A percentile compares a stretch with the other conserved stretches of the same genome.
These are phyloP conservation scores for Limnanthes douglasii DNA, from an alignment of 345 rosid species.

Conservation along the genomic window DNA sequence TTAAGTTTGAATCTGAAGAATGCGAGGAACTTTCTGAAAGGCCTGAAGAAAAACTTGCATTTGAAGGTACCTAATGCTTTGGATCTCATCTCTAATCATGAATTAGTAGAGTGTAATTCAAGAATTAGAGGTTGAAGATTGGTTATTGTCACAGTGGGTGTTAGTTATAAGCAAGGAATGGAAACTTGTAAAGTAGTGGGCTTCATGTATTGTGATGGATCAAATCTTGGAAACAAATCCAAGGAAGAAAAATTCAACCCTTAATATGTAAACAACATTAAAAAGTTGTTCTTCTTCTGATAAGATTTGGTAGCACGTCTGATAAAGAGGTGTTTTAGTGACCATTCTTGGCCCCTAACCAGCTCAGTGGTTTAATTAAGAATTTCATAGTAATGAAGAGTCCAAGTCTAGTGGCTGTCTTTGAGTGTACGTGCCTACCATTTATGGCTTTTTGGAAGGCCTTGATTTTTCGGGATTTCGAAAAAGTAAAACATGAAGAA, in stretches of 20 bases:
- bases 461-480: too few species aligned
- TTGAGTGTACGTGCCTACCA: too few species aligned
- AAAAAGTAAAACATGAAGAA: too few species aligned
- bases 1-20: constrained; percentile 33
- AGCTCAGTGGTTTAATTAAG: too few species aligned
- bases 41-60: constrained; percentile 42
- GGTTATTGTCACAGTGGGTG: constrained; percentile 4
- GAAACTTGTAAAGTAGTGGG: constrained; percentile 8
- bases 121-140: constrained; percentile 12
- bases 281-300: constrained; percentile 5
- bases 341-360: too few species aligned
- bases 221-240: constrained; percentile 15
- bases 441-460: too few species aligned
- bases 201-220: constrained; percentile 14
- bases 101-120: constrained; percentile 8
- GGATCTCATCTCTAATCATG: constrained; percentile 25
- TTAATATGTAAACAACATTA: constrained; percentile 10
- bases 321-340: constrained; percentile 1
- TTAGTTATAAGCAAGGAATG: constrained; percentile 6
- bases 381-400: too few species aligned
- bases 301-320: too few species aligned
- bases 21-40: constrained; percentile 26
- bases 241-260: constrained; percentile 6
- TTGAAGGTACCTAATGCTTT: constrained; percentile 40
- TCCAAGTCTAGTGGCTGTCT: too few species aligned